A percentile compares a stretch with the other conserved stretches of the same genome.
Conservation (phyloP, 1,284 basidiomycete genomes). For the Trichosporon sp. region DNA sequence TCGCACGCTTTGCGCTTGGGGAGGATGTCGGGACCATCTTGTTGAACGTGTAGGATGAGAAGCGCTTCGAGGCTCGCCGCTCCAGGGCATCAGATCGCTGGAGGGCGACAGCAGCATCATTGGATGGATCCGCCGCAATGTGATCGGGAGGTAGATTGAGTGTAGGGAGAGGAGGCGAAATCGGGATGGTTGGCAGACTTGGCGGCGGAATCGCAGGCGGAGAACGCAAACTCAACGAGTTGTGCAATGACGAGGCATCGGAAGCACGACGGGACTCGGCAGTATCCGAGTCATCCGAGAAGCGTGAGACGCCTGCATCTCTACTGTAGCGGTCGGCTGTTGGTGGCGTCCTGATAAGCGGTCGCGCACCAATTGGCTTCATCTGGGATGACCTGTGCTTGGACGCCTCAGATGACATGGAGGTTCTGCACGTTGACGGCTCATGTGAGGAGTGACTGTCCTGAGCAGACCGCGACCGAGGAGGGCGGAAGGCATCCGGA, state of each 20-base stretch:
- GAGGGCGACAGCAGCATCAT: conserved; percentile 58
- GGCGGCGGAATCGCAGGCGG: conserved; percentile 47
- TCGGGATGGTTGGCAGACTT: background rate
- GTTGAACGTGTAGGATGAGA: conserved; percentile 92
- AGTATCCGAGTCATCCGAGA: conserved; percentile 50
- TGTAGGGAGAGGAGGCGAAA: conserved; percentile 2
- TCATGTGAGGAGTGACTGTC: conserved; percentile 14
- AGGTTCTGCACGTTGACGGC: conserved; percentile 19
- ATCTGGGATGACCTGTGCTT: conserved; percentile 15
- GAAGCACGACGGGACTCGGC: conserved; percentile 28
- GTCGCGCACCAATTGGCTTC: conserved; percentile 1
- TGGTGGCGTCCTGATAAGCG: background rate
- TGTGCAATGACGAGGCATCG: conserved; percentile 27
- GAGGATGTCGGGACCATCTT: conserved; percentile 75
- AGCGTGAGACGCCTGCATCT: conserved; percentile 39
- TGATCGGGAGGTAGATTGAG: background rate
- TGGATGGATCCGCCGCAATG: background rate
- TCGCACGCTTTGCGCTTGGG: conserved; percentile 41
- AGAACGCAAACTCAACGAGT: conserved; percentile 36
- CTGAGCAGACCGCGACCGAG: conserved; percentile 37
- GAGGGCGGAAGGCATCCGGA: conserved; percentile 56
- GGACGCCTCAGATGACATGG: background rate
- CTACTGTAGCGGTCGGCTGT: conserved; percentile 11
- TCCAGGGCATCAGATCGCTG: conserved; percentile 85
- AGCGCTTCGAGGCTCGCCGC: conserved; percentile 90